phyloP scores from a whole-genome alignment of 2,329 filamentous ascomycete genomes.

The Diplodia corticola region DNA sequence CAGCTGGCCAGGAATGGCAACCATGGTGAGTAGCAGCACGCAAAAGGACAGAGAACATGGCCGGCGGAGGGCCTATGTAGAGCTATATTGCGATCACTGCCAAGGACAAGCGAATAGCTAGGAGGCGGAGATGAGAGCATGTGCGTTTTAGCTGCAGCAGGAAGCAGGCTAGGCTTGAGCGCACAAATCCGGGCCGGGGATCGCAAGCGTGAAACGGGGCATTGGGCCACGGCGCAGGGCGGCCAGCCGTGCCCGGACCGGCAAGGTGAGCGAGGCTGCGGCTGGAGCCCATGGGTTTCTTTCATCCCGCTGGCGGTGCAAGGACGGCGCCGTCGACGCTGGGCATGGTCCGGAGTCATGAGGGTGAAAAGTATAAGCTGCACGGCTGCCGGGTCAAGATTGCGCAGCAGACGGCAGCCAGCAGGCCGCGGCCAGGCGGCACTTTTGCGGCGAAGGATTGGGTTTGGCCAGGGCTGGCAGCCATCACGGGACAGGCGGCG shows the following conservation, averaged over 20 bases:
- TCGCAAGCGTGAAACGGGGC: constrained; percentile 14
- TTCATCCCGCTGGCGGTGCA: neutral
- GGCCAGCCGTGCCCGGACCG: neutral
- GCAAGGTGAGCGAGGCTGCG: constrained; percentile 9
- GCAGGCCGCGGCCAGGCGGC: too few species aligned
- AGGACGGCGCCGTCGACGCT: neutral
- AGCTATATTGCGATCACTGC: neutral
- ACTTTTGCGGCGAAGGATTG: neutral
- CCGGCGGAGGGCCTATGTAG: neutral
- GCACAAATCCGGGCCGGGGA: neutral
- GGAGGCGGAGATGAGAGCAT: constrained; percentile 1
- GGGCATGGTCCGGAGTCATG: too few species aligned
- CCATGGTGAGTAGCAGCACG: neutral
- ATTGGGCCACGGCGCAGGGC: neutral
- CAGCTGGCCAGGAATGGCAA: neutral
- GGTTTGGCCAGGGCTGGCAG: neutral
- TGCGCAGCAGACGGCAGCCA: too few species aligned
- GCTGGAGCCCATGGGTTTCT: neutral
- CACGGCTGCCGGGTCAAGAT: neutral
- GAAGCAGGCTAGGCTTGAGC: neutral
- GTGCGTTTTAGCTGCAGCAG: neutral
- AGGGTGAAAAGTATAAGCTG: too few species aligned
- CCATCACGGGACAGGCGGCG: neutral
- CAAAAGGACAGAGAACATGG: neutral
- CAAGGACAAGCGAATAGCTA: neutral